Evolutionary conservation across 176 grass and related monocot genomes (phyloP).

Genomic region (Hyparrhenia diplandra): DNA sequence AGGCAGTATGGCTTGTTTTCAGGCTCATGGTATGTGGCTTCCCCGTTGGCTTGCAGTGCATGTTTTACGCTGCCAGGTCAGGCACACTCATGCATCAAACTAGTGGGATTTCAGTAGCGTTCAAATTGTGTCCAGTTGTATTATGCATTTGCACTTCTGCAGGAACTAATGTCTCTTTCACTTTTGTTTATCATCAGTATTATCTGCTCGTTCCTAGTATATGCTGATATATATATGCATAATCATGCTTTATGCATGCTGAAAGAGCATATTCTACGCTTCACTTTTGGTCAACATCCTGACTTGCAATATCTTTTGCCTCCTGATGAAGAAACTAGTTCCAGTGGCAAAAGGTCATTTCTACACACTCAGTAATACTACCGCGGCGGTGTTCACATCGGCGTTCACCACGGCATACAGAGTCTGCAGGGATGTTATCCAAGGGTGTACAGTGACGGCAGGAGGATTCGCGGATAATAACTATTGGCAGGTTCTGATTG

Average conservation of each 20-base stretch:
- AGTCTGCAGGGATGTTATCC: conserved; percentile 10
- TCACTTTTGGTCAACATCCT: not conserved
- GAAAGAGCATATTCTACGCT: too few species aligned
- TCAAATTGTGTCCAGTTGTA: not conserved
- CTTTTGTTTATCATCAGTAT: not conserved
- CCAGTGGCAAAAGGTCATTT: conserved; percentile 1
- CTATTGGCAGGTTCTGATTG: conserved; percentile 26
- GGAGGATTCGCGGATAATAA: not conserved
- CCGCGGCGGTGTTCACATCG: not conserved
- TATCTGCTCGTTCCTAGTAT: not conserved
- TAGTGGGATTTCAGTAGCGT: not conserved
- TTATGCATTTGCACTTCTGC: not conserved
- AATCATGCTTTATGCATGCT: not conserved
- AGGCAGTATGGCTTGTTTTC: not conserved
- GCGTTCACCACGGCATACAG: not conserved
- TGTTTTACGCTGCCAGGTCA: conserved; percentile 36
- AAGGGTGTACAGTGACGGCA: not conserved
- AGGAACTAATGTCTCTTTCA: conserved; percentile 31
- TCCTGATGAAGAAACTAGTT: conserved; percentile 3
- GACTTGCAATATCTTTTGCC: not conserved
- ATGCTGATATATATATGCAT: too few species aligned
- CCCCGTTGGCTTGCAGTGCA: conserved; percentile 38
- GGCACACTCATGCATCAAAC: not conserved
- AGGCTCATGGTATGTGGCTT: conserved; percentile 50
- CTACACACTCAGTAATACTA: not conserved